Evolutionary conservation across 106 monocot genomes (phyloP).

Genomic region (Dioscorea alata): DNA sequence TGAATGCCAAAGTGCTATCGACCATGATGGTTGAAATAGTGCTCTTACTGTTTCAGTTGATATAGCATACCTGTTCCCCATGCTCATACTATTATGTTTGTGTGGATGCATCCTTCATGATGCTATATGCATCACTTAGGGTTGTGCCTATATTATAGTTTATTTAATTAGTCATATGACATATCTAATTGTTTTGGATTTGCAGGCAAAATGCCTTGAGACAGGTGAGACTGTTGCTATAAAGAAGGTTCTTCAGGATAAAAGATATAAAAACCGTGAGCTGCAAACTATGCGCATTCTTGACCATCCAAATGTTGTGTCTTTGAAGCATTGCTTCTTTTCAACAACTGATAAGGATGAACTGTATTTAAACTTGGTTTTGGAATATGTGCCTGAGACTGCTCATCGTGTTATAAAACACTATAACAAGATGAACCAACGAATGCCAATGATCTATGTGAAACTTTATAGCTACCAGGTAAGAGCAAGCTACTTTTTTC

Average conservation of each 20-base stretch:
- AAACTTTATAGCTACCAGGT: slow-evolving; percentile 63
- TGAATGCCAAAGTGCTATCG: too few species aligned
- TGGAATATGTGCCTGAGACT: slow-evolving; percentile 40
- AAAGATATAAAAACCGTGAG: slow-evolving; percentile 31
- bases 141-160: too few species aligned
- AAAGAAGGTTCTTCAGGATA: slow-evolving; percentile 36
- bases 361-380: slow-evolving; percentile 51
- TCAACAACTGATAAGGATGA: slow-evolving; percentile 64
- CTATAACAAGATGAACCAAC: slow-evolving; percentile 53
- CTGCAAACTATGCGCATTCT: slow-evolving; percentile 31
- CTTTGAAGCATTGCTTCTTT: slow-evolving; percentile 55
- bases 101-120: too few species aligned
- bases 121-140: too few species aligned
- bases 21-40: too few species aligned
- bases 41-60: neutral
- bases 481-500: neutral
- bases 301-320: slow-evolving; percentile 58
- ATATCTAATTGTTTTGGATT: neutral
- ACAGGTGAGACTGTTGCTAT: slow-evolving; percentile 11
- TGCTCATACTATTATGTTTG: too few species aligned
- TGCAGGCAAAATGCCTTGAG: slow-evolving; percentile 18
- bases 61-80: too few species aligned
- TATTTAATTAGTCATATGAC: too few species aligned
- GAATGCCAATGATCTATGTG: slow-evolving; percentile 40
- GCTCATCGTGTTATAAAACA: slow-evolving; percentile 51